A percentile compares a stretch with the other conserved stretches of the same genome.
phyloP scores from a whole-genome alignment of 2,329 filamentous ascomycete species.

The Claviceps citrina region DNA sequence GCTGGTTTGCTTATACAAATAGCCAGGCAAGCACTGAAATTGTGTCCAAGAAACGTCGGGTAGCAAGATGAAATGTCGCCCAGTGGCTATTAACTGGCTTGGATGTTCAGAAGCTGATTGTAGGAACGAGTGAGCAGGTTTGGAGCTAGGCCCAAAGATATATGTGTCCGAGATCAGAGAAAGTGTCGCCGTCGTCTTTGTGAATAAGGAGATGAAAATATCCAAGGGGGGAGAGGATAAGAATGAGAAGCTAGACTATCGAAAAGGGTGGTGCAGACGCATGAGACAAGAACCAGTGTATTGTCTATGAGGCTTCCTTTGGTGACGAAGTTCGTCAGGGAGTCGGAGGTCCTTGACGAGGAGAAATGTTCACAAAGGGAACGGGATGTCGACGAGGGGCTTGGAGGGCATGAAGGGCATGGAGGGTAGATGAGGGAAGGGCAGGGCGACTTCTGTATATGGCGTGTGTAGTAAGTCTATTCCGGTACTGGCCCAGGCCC shows the following conservation, averaged over 20 bases:
- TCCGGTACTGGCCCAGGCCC: constrained; percentile 5
- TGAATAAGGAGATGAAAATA: constrained; percentile 1
- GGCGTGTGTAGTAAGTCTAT: constrained; percentile 9
- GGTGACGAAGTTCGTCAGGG: constrained; percentile 20
- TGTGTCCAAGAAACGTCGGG: not conserved
- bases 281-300: constrained; percentile 19
- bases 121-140: not conserved
- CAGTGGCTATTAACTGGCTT: too few species aligned
- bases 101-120: not conserved
- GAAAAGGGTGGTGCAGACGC: constrained; percentile 17
- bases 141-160: not conserved
- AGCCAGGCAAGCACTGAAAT: not conserved
- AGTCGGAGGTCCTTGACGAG: constrained; percentile 13
- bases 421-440: constrained; percentile 23
- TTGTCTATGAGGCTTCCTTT: constrained; percentile 15
- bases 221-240: constrained; percentile 8
- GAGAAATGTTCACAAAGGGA: constrained; percentile 11
- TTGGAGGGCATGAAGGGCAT: constrained; percentile 22
- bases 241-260: constrained; percentile 12
- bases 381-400: constrained; percentile 13
- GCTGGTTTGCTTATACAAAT: not conserved
- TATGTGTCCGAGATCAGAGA: not conserved
- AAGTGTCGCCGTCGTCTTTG: constrained; percentile 7
- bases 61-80: not conserved
- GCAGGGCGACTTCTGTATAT: constrained; percentile 4